Base-by-base conservation (phyloP, 2,329 filamentous ascomycete genomes). In the Epichloe coenophiala region DNA sequence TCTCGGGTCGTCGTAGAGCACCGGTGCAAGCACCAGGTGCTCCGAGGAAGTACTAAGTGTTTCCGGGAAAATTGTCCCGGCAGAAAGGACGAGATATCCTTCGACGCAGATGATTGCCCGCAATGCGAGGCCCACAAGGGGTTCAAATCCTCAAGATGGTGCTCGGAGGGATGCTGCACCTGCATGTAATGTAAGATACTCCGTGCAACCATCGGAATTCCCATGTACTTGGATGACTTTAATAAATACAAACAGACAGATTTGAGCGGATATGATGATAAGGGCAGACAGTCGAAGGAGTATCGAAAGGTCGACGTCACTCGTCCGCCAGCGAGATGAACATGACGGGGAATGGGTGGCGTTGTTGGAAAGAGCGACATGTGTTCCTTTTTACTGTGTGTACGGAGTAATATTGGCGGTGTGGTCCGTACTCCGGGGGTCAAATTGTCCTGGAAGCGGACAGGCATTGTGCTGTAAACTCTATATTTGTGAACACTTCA, bases 131-230 rank as follows among this genome's bases (percentile, higher is more conserved):
- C 56, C 46, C 57, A 54, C n/a, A 56, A 56, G 37, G 51, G 57
- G 40, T 58, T 62, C 48, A 58, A 56, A 42, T 69, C 66, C 6
- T 61, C 65, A 5, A 58, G 65, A 49, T 69, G 66, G 66, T 68
- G 66, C 49, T 63, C 61, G 3, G 60, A 64, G 15, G 65, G 47
- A 44, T 49, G 64, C 57, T 63, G 61, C 49, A 57, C 53, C 49
- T 54, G 62, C 48, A 62, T 62, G 60, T 63, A 52, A 31, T 11
- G 31, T 31, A 31, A 11, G 31, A 12, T 5, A 9, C 23, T 27
- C 23, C 7, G 23, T 27, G 8, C 27, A 33, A 23, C 12, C 12
- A 42, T 27, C 6, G 27, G 8, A 31, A 31, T 42, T 42, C 7
- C 12, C 36, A 38, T n/a, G 2, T 38, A n/a, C 36, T n/a, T 15